Percentiles rank a stretch among this genome's conserved stretches.
phyloP scores from a whole-genome alignment of 768 basidiomycete species.

The Termitomyces sp. region DNA sequence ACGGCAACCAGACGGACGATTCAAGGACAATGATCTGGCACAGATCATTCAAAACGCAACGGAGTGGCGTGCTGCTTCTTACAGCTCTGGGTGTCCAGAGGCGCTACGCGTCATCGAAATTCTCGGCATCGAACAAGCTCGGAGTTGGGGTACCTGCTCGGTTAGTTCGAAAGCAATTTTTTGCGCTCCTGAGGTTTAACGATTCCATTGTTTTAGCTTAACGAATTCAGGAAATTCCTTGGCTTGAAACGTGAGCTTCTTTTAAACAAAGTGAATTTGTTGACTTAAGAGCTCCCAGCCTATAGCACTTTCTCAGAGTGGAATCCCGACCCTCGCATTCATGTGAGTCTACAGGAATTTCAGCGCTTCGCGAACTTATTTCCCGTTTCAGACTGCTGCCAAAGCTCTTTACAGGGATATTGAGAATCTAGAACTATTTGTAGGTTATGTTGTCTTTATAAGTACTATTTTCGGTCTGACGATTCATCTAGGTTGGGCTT shows the following conservation, averaged over 20 bases:
- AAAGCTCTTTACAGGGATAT: constrained; percentile 65
- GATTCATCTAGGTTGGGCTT: constrained; percentile 45
- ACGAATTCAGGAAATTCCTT: constrained; percentile 71
- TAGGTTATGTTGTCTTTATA: constrained; percentile 26
- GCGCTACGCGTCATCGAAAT: constrained; percentile 66
- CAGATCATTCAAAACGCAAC: constrained; percentile 61
- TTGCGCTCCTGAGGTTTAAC: constrained; percentile 1
- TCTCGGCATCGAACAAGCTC: constrained; percentile 61
- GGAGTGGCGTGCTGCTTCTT: constrained; percentile 55
- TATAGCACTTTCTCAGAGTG: constrained; percentile 66
- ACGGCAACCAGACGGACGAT: constrained; percentile 51
- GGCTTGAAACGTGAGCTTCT: constrained; percentile 56
- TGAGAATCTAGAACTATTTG: constrained; percentile 78
- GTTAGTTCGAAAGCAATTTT: constrained; percentile 32
- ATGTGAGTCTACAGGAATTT: constrained; percentile 31
- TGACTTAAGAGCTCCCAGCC: constrained; percentile 33
- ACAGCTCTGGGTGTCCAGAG: constrained; percentile 67
- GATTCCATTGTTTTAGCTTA: constrained; percentile 36
- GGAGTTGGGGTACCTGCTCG: constrained; percentile 71
- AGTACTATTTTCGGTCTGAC: background rate
- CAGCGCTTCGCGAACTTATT: background rate
- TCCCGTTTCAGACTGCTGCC: constrained; percentile 48
- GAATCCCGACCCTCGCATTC: constrained; percentile 59
- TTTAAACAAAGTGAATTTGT: background rate
- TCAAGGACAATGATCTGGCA: constrained; percentile 62